Percentiles rank a stretch among this genome's conserved stretches.
These are phyloP conservation scores for Schizophyllum amplum DNA, from an alignment of 1,284 basidiomycete species.

Conservation along the genomic window DNA sequence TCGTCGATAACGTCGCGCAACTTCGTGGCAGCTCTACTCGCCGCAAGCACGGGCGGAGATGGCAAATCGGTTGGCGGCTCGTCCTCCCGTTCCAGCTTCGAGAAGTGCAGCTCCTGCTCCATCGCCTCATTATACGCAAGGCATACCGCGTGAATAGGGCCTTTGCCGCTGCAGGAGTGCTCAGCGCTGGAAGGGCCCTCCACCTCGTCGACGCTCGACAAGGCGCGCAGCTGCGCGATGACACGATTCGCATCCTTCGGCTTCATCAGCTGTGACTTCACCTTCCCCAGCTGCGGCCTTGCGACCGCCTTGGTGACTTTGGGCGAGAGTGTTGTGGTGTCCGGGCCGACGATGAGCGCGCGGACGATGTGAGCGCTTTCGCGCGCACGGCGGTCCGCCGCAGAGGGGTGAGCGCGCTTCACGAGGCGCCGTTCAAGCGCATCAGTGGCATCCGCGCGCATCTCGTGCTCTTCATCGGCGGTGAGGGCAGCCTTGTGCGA, in stretches of 20 bases:
- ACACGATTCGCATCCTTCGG: slow-evolving; percentile 62
- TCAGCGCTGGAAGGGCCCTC: slow-evolving; percentile 10
- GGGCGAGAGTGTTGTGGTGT: slow-evolving; percentile 24
- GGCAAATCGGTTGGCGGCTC: slow-evolving; percentile 3
- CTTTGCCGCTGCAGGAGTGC: slow-evolving; percentile 20
- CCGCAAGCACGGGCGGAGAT: slow-evolving; percentile 30
- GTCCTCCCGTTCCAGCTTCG: slow-evolving; percentile 23
- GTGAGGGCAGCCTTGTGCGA: slow-evolving; percentile 28
- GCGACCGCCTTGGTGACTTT: slow-evolving; percentile 32
- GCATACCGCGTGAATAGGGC: slow-evolving; percentile 72
- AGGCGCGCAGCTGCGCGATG: slow-evolving; percentile 53
- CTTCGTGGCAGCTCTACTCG: slow-evolving; percentile 36
- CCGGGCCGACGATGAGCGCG: slow-evolving; percentile 57
- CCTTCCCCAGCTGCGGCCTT: slow-evolving; percentile 49
- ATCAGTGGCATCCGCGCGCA: slow-evolving; percentile 25
- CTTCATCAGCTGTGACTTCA: slow-evolving; percentile 61
- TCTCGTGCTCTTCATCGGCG: slow-evolving; percentile 30
- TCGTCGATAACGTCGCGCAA: slow-evolving; percentile 43
- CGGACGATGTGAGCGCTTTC: slow-evolving; percentile 56
- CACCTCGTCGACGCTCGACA: slow-evolving; percentile 25
- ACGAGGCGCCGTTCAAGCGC: slow-evolving; percentile 26
- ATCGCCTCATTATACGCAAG: slow-evolving; percentile 54
- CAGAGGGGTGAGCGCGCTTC: slow-evolving; percentile 23
- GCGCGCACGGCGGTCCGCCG: slow-evolving; percentile 52
- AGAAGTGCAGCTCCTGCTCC: slow-evolving; percentile 47